phyloP scores from a whole-genome alignment of 495 filamentous ascomycete genomes.

The Tuber borchii region DNA sequence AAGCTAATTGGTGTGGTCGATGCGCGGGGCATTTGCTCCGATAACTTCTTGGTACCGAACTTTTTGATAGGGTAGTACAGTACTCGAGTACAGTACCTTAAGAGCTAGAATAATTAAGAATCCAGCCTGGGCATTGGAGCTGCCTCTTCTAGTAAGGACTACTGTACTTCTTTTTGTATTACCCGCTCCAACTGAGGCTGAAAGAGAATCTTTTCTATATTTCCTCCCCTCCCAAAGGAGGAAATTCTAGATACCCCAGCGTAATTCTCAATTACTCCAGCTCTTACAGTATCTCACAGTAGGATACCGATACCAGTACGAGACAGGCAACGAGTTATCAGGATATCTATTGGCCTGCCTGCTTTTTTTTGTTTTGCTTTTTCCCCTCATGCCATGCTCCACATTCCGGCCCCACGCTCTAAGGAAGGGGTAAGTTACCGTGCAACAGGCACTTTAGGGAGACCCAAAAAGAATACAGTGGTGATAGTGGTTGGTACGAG shows the following conservation, averaged over 20 bases:
- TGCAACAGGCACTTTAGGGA: neutral
- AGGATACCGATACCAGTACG: neutral
- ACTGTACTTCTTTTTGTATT: too few relatives aligned
- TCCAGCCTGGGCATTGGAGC: too few relatives aligned
- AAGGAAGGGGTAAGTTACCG: neutral
- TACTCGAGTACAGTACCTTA: neutral
- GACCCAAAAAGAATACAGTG: neutral
- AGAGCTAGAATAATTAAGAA: too few relatives aligned
- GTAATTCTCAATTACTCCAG: too few relatives aligned
- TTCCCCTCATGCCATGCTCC: neutral
- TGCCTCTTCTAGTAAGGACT: too few relatives aligned
- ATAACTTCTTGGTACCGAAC: neutral
- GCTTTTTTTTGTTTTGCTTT: neutral
- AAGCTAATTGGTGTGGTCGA: conserved; percentile 28
- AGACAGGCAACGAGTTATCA: neutral
- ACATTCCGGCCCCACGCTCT: neutral
- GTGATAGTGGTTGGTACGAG: neutral
- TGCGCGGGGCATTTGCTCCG: neutral
- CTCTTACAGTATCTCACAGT: neutral
- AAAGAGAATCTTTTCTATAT: too few relatives aligned
- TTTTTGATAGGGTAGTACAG: neutral
- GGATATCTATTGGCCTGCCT: neutral
- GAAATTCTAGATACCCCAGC: too few relatives aligned
- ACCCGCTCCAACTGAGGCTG: too few relatives aligned
- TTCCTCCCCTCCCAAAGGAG: too few relatives aligned